phyloP scores from a whole-genome alignment of 192 early-diverging fungal species.

The Glomus cerebriforme region DNA sequence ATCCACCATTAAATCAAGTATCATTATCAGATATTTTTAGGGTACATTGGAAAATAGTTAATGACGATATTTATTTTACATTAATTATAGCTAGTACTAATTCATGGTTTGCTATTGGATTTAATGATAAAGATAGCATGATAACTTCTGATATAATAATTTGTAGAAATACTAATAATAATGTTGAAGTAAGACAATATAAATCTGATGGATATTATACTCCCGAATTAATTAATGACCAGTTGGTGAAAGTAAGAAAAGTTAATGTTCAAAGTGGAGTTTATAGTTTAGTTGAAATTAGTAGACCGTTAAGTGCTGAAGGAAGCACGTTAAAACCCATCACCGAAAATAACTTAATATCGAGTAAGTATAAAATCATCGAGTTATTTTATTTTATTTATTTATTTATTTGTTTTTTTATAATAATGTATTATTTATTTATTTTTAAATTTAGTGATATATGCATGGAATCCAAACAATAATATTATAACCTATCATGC shows the following conservation, averaged over 20 bases:
- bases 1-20: not conserved
- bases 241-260: not conserved
- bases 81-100: not conserved
- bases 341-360: not conserved
- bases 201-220: not conserved
- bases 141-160: not conserved
- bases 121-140: not conserved
- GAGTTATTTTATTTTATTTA: not conserved
- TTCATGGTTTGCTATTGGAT: slow-evolving; percentile 18
- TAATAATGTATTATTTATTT: too few relatives aligned
- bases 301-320: not conserved
- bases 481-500: not conserved
- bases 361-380: not conserved
- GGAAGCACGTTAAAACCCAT: not conserved
- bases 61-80: not conserved
- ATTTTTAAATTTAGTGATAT: not conserved
- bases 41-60: not conserved
- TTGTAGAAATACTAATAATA: not conserved
- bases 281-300: not conserved
- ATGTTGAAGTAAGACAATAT: not conserved
- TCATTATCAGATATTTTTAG: not conserved
- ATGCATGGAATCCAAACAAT: not conserved
- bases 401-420: not conserved
- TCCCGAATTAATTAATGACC: not conserved
- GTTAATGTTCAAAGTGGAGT: not conserved